Base-by-base conservation (phyloP, 108 stramenopile genomes). In the Discostella pseudostelligera region DNA sequence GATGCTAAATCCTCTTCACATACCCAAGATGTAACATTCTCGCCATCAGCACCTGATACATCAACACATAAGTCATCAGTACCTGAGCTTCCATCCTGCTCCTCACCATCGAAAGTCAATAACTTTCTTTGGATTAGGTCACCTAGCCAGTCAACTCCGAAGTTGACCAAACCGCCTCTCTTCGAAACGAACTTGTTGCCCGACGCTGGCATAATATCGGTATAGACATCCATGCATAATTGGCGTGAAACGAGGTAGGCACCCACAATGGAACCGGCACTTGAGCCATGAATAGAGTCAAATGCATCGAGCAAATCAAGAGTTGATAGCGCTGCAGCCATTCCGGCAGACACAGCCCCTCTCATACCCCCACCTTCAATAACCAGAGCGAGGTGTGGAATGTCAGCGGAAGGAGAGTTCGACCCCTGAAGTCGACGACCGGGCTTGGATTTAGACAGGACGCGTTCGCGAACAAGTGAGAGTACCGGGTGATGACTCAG, bases 281-380 rank as follows among this genome's bases (percentile, higher is more conserved):
- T 69, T 1, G 68, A 70, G 8, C 81, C 81, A 61, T 79, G 78
- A 2, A 82, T 50, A 12, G 77, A 74, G 50, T 82, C 81, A 64
- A 82, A 82, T 8, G 67, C 58, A 53, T 82, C 73, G 16, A 73
- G 68, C 4, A 82, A 44, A 28, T 72, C 76, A 19, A 82, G 68
- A 19, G 76, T 69, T 0, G 81, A 78, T 0, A 82, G 61, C 2
- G 81, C 76, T 1, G 77, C 67, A 0, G 81, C 81, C 81, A 82
- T 82, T 11, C 81, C 81, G 0, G 81, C 81, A 10, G 70, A 74
- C n/a, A 82, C 77, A 1, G 81, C 76, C 17, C 81, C 81, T 43
- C 81, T 65, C 81, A 82, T 82, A 0, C 81, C 81, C 6, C 81
- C 81, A 7, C 81, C 81, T 28, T 82, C 81, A 45, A 82, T 80